Base-by-base conservation (phyloP, 2,329 filamentous ascomycete species). In the Scytalidium sp. region DNA sequence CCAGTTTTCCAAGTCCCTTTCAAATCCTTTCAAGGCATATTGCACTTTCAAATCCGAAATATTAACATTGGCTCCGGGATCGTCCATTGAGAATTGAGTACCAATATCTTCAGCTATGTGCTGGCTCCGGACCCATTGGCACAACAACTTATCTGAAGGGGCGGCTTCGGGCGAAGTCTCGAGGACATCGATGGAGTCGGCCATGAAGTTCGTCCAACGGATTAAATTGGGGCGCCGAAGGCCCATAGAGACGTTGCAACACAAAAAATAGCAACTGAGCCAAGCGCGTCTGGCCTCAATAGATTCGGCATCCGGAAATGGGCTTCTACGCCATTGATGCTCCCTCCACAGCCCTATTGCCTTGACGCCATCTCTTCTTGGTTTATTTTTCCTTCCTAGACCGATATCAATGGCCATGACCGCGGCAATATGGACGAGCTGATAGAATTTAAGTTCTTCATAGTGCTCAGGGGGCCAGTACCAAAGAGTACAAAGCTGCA, bases 71-170 rank as follows among this genome's bases (percentile, higher is more conserved):
- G 63, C 62, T 21, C 47, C 43, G n/a, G 64, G 61, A 48, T 67
- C 64, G 55, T 67, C 66, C 75, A 82, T 80, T 41, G 74, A 73
- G 55, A 83, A 83, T 41, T 78, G 73, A 19, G 73, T 69, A 2
- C 75, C 76, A 29, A 82, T 74, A 54, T 81, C 76, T 56, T 83
- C 80, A 29, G 75, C 77, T 54, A 83, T 74, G 43, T 71, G 68
- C 43, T 74, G 68, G 40, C 73, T 62, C 19, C 67, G 66, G 1
- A 70, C 67, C 70, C 69, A 74, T 39, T 71, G 68, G 19, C 68
- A 70, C 13, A 76, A 57, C 2, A 59, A 53, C 32, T 62, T 66
- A 54, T 76, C 73, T n/a, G 68, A 64, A 9, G 66, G 60, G 13
- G 64, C 56, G 9, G 71, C 68, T n/a, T 73, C 62, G 9, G 68